These are phyloP conservation scores for Penicillium frequentans DNA, from an alignment of 2,329 filamentous ascomycete genomes.

Conservation along the genomic window DNA sequence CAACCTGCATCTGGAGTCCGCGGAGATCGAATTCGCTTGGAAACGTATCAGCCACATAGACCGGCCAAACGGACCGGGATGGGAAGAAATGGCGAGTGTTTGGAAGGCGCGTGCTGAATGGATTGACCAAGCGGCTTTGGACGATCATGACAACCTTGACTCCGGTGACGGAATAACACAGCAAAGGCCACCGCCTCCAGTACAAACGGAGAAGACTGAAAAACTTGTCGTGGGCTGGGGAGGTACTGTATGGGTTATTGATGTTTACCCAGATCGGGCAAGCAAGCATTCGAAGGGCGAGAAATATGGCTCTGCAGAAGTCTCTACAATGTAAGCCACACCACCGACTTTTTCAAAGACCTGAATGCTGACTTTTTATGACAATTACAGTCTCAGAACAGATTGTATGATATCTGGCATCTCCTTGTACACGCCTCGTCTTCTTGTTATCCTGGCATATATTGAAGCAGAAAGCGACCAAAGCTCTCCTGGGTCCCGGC, in stretches of 20 bases:
- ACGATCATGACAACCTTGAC: conserved; percentile 62
- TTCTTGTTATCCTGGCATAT: conserved; percentile 90
- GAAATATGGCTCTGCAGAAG: conserved; percentile 78
- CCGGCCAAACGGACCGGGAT: conserved; percentile 78
- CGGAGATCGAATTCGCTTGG: conserved; percentile 82
- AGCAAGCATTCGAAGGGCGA: conserved; percentile 69
- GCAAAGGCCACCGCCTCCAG: conserved; percentile 47
- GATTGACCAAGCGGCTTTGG: conserved; percentile 83
- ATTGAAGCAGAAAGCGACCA: conserved; percentile 71
- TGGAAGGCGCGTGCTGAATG: conserved; percentile 93
- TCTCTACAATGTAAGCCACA: conserved; percentile 81
- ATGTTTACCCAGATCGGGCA: conserved; percentile 74
- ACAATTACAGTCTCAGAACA: conserved; percentile 72
- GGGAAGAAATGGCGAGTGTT: conserved; percentile 94
- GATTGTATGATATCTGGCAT: conserved; percentile 98
- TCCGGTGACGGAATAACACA: conserved; percentile 27
- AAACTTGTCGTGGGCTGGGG: conserved; percentile 94
- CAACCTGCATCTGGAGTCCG: conserved; percentile 74
- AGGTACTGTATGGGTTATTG: conserved; percentile 91
- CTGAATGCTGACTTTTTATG: conserved; percentile 25
- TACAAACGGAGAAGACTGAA: conserved; percentile 54
- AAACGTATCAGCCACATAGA: conserved; percentile 91
- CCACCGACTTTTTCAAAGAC: neutral
- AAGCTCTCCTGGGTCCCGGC: conserved; percentile 58
- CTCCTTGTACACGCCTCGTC: conserved; percentile 89